Percentiles rank a stretch among this genome's conserved stretches.
Evolutionary conservation across 148 eudicot genomes (phyloP).

Genomic region (Chenopodium berlandieri): DNA sequence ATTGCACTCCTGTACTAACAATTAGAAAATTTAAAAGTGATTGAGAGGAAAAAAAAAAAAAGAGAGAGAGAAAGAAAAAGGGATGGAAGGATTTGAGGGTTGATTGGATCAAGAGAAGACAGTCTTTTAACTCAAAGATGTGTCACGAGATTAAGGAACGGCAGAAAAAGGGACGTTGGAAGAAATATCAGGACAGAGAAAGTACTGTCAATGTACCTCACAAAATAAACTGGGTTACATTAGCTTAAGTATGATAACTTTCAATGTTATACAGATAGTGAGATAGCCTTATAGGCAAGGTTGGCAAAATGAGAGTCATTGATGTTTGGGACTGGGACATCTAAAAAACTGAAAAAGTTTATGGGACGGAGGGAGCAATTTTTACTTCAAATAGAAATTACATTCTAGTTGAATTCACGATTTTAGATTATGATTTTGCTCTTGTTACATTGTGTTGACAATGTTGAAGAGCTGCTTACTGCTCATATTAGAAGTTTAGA

Average conservation of each 20-base stretch:
- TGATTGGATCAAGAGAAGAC: neutral
- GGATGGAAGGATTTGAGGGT: neutral
- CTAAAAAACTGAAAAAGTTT: neutral
- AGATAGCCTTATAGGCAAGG: too few species aligned
- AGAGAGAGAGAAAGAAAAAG: neutral
- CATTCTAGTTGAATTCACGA: neutral
- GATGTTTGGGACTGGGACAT: neutral
- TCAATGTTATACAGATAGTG: neutral
- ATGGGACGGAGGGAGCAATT: neutral
- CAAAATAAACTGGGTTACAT: neutral
- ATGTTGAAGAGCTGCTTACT: neutral
- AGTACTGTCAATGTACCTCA: neutral
- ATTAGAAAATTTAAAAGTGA: neutral
- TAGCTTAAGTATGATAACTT: neutral
- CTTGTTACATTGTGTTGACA: neutral
- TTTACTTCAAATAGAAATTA: neutral
- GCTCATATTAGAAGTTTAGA: neutral
- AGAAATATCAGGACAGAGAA: neutral
- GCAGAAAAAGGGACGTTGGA: neutral
- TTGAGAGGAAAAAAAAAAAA: neutral
- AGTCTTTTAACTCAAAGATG: neutral
- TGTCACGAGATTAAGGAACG: neutral
- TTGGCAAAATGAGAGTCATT: neutral
- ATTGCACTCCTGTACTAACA: neutral
- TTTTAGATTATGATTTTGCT: neutral